A percentile compares a stretch with the other conserved stretches of the same genome.
These are phyloP conservation scores for Xylaria sp. DNA, from an alignment of 2,329 filamentous ascomycete species.

Conservation along the genomic window DNA sequence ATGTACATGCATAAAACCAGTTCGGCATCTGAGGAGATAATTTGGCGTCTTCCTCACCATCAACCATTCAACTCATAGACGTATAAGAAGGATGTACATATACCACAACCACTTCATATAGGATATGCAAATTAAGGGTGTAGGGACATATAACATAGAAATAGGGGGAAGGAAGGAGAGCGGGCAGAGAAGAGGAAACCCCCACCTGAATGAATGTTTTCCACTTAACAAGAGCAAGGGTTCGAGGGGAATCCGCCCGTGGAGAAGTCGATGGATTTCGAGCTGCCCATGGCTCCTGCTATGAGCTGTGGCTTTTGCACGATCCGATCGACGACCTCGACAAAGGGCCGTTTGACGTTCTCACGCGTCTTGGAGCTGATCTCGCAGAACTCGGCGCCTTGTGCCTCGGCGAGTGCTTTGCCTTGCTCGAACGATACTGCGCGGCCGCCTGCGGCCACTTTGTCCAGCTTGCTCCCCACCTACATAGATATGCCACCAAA, in stretches of 20 bases:
- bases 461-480: slow-evolving; percentile 65
- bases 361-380: slow-evolving; percentile 65
- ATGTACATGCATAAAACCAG: slow-evolving; percentile 39
- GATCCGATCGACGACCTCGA: slow-evolving; percentile 63
- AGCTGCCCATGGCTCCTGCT: slow-evolving; percentile 42
- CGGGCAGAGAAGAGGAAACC: not conserved
- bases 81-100: slow-evolving; percentile 19
- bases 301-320: slow-evolving; percentile 59
- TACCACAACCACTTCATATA: slow-evolving; percentile 8
- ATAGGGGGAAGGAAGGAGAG: not conserved
- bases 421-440: slow-evolving; percentile 62
- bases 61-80: slow-evolving; percentile 28
- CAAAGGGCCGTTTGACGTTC: slow-evolving; percentile 62
- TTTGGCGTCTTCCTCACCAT: slow-evolving; percentile 35
- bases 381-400: slow-evolving; percentile 63
- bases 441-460: slow-evolving; percentile 53
- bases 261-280: slow-evolving; percentile 46
- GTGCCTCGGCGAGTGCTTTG: slow-evolving; percentile 57
- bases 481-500: slow-evolving; percentile 41
- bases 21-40: slow-evolving; percentile 32
- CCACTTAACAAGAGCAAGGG: slow-evolving; percentile 32
- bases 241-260: slow-evolving; percentile 45
- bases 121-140: not conserved
- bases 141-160: not conserved
- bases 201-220: not conserved